These are phyloP conservation scores for Termitomyces sp. DNA, from an alignment of 768 basidiomycete genomes.

Conservation along the genomic window DNA sequence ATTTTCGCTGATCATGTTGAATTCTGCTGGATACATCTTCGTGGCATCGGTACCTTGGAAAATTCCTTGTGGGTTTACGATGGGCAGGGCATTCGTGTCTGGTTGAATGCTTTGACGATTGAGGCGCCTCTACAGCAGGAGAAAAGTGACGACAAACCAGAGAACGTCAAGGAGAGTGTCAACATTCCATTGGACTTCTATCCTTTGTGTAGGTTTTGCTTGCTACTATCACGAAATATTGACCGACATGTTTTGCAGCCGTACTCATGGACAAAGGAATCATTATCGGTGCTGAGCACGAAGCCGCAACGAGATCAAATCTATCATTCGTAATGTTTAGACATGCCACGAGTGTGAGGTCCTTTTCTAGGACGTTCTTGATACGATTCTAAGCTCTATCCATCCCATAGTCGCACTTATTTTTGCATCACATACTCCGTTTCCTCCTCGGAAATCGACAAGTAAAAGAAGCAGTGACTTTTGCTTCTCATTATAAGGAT, in stretches of 20 bases:
- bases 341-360: slow-evolving; percentile 79
- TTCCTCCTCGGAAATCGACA: slow-evolving; percentile 67
- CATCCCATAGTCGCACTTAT: slow-evolving; percentile 73
- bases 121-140: slow-evolving; percentile 49
- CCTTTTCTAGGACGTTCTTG: not conserved
- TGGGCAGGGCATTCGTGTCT: slow-evolving; percentile 82
- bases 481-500: slow-evolving; percentile 82
- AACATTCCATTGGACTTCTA: slow-evolving; percentile 93
- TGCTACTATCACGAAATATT: not conserved
- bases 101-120: slow-evolving; percentile 93
- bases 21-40: slow-evolving; percentile 97
- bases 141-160: slow-evolving; percentile 21
- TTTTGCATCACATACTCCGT: slow-evolving; percentile 86
- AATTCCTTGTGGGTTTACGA: slow-evolving; percentile 99
- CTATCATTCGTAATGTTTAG: slow-evolving; percentile 90
- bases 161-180: slow-evolving; percentile 86
- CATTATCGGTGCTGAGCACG: slow-evolving; percentile 93
- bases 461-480: slow-evolving; percentile 73
- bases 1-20: slow-evolving; percentile 96
- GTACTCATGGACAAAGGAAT: slow-evolving; percentile 99
- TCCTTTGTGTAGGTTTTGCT: slow-evolving; percentile 70
- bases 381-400: not conserved
- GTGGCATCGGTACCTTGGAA: slow-evolving; percentile 88
- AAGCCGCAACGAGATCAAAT: slow-evolving; percentile 67
- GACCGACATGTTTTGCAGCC: slow-evolving; percentile 42